Percentiles rank a stretch among this genome's conserved stretches.
phyloP scores from a whole-genome alignment of 768 basidiomycete genomes.

The Heimioporus sp. region DNA sequence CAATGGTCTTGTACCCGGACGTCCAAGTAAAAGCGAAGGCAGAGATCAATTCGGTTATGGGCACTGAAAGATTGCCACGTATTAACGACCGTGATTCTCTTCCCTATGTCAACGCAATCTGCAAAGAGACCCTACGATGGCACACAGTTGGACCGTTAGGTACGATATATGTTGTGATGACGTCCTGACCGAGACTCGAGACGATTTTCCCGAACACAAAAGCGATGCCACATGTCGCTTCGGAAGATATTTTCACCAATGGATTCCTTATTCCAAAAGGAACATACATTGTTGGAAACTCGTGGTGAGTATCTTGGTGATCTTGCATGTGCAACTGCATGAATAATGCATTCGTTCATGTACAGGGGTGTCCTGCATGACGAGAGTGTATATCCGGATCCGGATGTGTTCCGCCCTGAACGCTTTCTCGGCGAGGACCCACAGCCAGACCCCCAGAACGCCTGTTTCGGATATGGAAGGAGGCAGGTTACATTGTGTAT shows the following conservation, averaged over 20 bases:
- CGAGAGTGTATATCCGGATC: no score
- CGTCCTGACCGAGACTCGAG: no score
- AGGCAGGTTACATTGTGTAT: no score
- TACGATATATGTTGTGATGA: neutral
- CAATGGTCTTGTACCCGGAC: conserved; percentile 22
- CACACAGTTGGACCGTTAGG: conserved; percentile 13
- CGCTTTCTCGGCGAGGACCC: neutral
- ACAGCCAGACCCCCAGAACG: neutral
- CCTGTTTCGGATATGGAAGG: neutral
- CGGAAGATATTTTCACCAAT: conserved; percentile 15
- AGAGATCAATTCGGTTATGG: conserved; percentile 24
- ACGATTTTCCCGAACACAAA: no score
- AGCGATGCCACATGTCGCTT: conserved; percentile 1
- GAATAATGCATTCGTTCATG: no score
- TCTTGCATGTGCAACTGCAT: no score
- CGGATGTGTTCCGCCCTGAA: neutral
- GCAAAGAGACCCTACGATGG: conserved; percentile 27
- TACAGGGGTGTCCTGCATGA: no score
- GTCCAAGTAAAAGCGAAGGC: conserved; percentile 23
- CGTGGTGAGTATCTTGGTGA: conserved; percentile 5
- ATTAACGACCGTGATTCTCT: conserved; percentile 20
- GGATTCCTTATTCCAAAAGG: conserved; percentile 24
- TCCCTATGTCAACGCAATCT: conserved; percentile 24
- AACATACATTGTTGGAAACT: neutral
- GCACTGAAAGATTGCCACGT: conserved; percentile 17